Conservation (phyloP, 2,329 filamentous ascomycete genomes). For the Tolypocladium cylindrosporum region DNA sequence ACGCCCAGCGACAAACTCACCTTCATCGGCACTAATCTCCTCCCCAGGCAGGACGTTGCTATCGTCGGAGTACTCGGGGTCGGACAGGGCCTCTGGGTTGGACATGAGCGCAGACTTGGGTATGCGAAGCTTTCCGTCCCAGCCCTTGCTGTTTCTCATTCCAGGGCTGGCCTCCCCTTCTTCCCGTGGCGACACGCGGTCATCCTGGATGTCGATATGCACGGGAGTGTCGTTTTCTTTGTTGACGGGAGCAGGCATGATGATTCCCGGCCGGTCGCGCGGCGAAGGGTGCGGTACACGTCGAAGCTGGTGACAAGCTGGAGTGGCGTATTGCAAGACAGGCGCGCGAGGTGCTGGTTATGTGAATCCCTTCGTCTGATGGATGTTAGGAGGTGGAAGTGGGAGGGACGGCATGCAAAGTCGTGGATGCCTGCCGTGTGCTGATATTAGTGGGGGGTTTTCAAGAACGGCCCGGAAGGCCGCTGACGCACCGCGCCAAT, state of each 20-base stretch:
- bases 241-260: constrained; percentile 30
- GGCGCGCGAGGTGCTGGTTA: background rate
- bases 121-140: constrained; percentile 76
- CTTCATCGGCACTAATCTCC: constrained; percentile 72
- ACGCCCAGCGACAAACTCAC: constrained; percentile 28
- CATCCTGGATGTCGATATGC: constrained; percentile 41
- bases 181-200: constrained; percentile 25
- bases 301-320: background rate
- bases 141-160: constrained; percentile 55
- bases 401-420: background rate
- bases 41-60: constrained; percentile 61
- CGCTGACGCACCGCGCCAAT: background rate
- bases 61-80: constrained; percentile 74
- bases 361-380: background rate
- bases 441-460: background rate
- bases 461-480: background rate
- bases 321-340: background rate
- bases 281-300: background rate
- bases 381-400: background rate
- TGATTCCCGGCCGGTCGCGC: constrained; percentile 4
- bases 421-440: background rate
- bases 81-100: constrained; percentile 75
- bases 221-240: constrained; percentile 25
- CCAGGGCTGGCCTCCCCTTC: constrained; percentile 35
- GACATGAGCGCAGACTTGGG: constrained; percentile 50